These are phyloP conservation scores for Umbellularia californica DNA, from an alignment of 164 flowering plant genomes.

Conservation along the genomic window DNA sequence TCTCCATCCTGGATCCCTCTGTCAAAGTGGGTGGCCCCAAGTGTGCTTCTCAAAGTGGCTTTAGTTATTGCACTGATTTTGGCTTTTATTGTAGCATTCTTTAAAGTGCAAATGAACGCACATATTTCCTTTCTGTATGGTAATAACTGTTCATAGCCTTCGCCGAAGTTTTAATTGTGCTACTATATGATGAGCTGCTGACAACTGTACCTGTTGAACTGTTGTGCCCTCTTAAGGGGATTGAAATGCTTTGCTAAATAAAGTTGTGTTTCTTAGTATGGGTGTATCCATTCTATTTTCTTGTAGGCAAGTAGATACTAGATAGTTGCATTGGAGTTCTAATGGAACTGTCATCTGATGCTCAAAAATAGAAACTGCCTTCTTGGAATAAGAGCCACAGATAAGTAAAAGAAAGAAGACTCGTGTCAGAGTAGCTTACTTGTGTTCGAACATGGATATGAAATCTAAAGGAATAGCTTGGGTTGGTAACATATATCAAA, in stretches of 20 bases:
- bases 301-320: not conserved
- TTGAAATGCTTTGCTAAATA: not conserved
- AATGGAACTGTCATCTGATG: not conserved
- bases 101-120: no score
- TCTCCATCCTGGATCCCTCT: not conserved
- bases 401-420: not conserved
- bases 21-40: no score
- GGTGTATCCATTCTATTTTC: not conserved
- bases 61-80: no score
- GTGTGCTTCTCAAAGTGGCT: no score
- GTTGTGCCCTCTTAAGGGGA: not conserved
- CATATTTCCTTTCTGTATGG: no score
- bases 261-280: not conserved
- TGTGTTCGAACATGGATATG: constrained; percentile 41
- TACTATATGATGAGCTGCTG: not conserved
- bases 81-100: not conserved
- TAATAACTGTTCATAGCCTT: no score
- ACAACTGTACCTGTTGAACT: not conserved
- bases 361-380: not conserved
- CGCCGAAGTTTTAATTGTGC: not conserved
- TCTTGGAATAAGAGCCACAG: not conserved
- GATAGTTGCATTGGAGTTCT: not conserved
- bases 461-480: constrained; percentile 51
- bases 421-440: not conserved
- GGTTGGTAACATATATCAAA: constrained; percentile 68